A percentile compares a stretch with the other conserved stretches of the same genome.
phyloP scores from a whole-genome alignment of 192 early-diverging fungal genomes.

The Tieghemiomyces parasiticus region DNA sequence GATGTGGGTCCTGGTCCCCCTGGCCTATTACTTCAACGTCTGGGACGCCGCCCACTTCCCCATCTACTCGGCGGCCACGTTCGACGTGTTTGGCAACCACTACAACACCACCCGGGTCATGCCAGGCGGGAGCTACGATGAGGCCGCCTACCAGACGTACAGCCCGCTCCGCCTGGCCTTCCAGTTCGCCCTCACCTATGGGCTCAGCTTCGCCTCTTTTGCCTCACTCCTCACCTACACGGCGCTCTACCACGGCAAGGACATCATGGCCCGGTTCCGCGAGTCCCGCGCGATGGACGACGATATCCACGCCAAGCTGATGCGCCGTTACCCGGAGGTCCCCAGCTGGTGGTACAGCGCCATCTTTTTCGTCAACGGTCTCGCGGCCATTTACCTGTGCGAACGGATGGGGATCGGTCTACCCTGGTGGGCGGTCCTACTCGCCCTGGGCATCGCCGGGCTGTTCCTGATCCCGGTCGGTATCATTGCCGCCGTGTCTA shows the following conservation, averaged over 20 bases:
- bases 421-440: slow-evolving; percentile 62
- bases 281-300: slow-evolving; percentile 37
- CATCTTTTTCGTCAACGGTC: slow-evolving; percentile 35
- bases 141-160: slow-evolving; percentile 35
- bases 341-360: slow-evolving; percentile 64
- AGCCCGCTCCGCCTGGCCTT: slow-evolving; percentile 50
- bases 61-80: slow-evolving; percentile 47
- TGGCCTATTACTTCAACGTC: slow-evolving; percentile 49
- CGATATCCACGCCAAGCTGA: slow-evolving; percentile 61
- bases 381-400: slow-evolving; percentile 24
- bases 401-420: slow-evolving; percentile 29
- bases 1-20: slow-evolving; percentile 60
- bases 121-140: slow-evolving; percentile 31
- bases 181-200: slow-evolving; percentile 54
- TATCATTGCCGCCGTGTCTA: slow-evolving; percentile 64
- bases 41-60: slow-evolving; percentile 43
- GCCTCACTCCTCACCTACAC: slow-evolving; percentile 50
- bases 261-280: slow-evolving; percentile 43
- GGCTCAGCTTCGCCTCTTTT: slow-evolving; percentile 46
- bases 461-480: slow-evolving; percentile 68
- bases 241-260: slow-evolving; percentile 46
- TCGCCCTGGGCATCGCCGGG: slow-evolving; percentile 37
- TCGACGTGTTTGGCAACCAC: slow-evolving; percentile 31
- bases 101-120: slow-evolving; percentile 44
- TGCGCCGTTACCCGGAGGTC: slow-evolving; percentile 57